Percentiles rank a stretch among this genome's conserved stretches.
Evolutionary conservation across 306 rosid genomes (phyloP).

Genomic region (Acacia crassicarpa): DNA sequence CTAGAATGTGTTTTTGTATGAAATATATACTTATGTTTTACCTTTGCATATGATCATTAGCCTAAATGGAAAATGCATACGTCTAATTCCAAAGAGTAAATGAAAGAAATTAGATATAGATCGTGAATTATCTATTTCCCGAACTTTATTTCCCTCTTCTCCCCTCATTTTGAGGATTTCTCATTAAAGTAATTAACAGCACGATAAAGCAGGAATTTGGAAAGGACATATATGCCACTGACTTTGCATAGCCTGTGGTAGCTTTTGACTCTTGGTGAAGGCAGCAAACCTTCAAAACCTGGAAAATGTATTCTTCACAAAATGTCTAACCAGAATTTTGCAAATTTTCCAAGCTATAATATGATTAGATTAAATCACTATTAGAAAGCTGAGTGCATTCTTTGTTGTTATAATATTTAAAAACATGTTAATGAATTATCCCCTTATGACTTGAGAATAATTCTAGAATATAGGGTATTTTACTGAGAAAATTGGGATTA

Average conservation of each 20-base stretch:
- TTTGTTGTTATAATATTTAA: not conserved
- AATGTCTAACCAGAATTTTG: not conserved
- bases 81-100: not conserved
- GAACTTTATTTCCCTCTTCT: not conserved
- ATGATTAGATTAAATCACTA: not conserved
- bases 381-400: slow-evolving; percentile 19
- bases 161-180: not conserved
- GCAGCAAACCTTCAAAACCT: not conserved
- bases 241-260: not conserved
- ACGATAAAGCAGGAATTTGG: not conserved
- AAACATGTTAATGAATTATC: not conserved
- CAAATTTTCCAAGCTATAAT: not conserved
- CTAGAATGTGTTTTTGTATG: slow-evolving; percentile 14
- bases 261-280: not conserved
- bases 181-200: not conserved
- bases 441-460: slow-evolving; percentile 8
- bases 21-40: slow-evolving; percentile 2
- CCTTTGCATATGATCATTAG: slow-evolving; percentile 12
- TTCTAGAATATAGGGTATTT: not conserved
- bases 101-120: not conserved
- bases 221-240: not conserved
- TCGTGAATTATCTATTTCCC: not conserved
- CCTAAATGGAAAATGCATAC: slow-evolving; percentile 11
- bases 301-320: not conserved
- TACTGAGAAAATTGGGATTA: not conserved